A percentile compares a stretch with the other conserved stretches of the same genome.
Evolutionary conservation across 1,284 basidiomycete species (phyloP).

Genomic region (Papiliotrema flavescens): DNA sequence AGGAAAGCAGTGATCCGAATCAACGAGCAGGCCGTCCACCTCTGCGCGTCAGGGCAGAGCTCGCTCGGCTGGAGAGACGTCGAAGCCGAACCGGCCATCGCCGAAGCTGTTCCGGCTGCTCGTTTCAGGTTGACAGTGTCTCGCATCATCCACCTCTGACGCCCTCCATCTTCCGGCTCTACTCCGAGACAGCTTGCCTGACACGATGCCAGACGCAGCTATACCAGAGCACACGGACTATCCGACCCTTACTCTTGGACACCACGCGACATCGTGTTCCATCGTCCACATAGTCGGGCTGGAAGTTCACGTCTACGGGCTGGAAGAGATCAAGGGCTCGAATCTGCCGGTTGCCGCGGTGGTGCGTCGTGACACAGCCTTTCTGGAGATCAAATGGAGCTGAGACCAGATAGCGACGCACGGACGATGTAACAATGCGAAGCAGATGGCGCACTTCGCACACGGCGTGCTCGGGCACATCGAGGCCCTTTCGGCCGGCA

Average conservation of each 20-base stretch:
- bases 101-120: too few relatives aligned
- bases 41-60: too few relatives aligned
- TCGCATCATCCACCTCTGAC: too few relatives aligned
- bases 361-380: constrained; percentile 19
- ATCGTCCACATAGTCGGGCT: constrained; percentile 29
- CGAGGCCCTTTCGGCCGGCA: constrained; percentile 4
- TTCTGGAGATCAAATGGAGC: neutral
- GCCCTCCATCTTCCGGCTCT: too few relatives aligned
- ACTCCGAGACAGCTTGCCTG: too few relatives aligned
- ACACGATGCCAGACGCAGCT: neutral
- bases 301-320: constrained; percentile 37
- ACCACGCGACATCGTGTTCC: constrained; percentile 8
- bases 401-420: constrained; percentile 39
- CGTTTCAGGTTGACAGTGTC: too few relatives aligned
- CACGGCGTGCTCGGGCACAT: constrained; percentile 35
- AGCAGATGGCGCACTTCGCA: constrained; percentile 38
- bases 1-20: too few relatives aligned
- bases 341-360: constrained; percentile 29
- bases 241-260: constrained; percentile 26
- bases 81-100: too few relatives aligned
- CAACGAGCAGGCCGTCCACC: too few relatives aligned
- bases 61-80: too few relatives aligned
- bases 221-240: constrained; percentile 27
- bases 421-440: constrained; percentile 36
- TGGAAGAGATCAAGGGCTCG: constrained; percentile 36